Conservation (phyloP, 768 basidiomycete genomes). For the Lentinula aciculospora region DNA sequence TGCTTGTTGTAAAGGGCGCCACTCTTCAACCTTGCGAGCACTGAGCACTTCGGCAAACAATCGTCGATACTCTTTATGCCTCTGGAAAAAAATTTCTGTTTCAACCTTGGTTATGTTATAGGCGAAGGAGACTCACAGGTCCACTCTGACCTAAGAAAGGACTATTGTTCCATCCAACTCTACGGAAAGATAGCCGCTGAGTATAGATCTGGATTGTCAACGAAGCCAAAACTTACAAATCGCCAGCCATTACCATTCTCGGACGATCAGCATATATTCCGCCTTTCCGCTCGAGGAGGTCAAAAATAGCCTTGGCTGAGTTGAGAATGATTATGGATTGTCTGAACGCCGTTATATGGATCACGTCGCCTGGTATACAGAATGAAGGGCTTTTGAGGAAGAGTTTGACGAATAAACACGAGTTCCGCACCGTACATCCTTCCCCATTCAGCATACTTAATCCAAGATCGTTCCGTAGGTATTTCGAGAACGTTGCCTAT, state of each 20-base stretch:
- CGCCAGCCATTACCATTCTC: conserved; percentile 18
- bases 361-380: background rate
- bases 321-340: conserved; percentile 19
- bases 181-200: too few relatives aligned
- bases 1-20: conserved; percentile 1
- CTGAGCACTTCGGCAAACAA: background rate
- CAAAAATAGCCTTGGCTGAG: conserved; percentile 18
- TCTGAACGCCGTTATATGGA: background rate
- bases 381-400: background rate
- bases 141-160: background rate
- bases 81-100: background rate
- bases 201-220: background rate
- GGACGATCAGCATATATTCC: conserved; percentile 24
- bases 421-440: conserved; percentile 13
- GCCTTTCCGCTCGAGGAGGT: conserved; percentile 21
- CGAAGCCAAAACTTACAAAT: conserved; percentile 12
- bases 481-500: conserved; percentile 20
- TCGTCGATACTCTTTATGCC: conserved; percentile 1
- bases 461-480: conserved; percentile 15
- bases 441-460: conserved; percentile 15
- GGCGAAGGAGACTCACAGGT: background rate
- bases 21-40: background rate
- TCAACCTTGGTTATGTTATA: background rate
- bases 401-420: background rate
- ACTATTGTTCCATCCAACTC: conserved; percentile 1